Conservation (phyloP, 306 rosid species). For the Elaeagnus macrophylla region DNA sequence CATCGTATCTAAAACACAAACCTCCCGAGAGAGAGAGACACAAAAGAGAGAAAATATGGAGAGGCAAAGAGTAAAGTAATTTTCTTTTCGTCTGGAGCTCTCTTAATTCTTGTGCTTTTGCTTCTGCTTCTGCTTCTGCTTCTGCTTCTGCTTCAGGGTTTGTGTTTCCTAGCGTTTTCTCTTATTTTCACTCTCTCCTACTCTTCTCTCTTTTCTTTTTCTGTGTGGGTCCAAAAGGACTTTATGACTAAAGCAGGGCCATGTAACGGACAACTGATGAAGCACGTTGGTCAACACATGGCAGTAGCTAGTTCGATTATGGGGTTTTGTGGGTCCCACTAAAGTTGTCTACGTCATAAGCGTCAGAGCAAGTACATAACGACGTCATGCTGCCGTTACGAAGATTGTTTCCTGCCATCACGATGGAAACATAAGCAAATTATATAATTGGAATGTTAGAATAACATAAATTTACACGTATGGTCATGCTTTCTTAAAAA, state of each 20-base stretch:
- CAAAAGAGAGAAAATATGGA: background rate
- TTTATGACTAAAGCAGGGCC: constrained; percentile 3
- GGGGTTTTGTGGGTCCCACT: background rate
- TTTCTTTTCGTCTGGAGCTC: background rate
- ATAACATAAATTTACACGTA: too few relatives aligned
- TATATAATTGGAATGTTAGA: too few relatives aligned
- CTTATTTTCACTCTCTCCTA: background rate
- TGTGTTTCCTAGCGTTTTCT: background rate
- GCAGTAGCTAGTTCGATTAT: constrained; percentile 2
- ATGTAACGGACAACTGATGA: constrained; percentile 1
- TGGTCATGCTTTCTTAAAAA: too few relatives aligned
- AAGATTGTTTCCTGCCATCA: too few relatives aligned
- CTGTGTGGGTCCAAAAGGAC: constrained; percentile 11
- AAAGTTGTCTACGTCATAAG: too few relatives aligned
- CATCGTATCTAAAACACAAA: constrained; percentile 29
- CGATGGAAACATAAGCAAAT: too few relatives aligned
- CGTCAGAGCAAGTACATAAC: too few relatives aligned
- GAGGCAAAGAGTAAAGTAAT: background rate
- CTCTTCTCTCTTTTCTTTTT: background rate
- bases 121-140: background rate
- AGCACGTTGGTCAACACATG: constrained; percentile 8
- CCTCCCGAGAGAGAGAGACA: too few relatives aligned
- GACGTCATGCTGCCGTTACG: too few relatives aligned
- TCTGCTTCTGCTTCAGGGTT: background rate
- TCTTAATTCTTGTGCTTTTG: background rate